Conservation (phyloP, 2,329 filamentous ascomycete genomes). For the Kalmusia sp. region DNA sequence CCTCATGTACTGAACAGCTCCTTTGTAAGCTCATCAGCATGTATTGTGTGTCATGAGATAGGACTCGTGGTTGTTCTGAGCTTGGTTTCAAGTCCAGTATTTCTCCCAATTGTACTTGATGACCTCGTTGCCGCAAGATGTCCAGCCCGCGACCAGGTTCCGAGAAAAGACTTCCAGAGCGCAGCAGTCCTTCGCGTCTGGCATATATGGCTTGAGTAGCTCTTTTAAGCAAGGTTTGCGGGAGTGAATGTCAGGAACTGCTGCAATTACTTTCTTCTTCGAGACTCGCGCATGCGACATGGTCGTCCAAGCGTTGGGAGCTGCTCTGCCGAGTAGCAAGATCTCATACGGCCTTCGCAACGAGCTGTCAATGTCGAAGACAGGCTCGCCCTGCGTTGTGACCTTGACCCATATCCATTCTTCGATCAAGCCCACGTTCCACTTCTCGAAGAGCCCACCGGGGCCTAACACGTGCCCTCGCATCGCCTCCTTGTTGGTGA, state of each 20-base stretch:
- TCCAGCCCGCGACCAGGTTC: slow-evolving; percentile 77
- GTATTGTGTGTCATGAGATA: too few relatives aligned
- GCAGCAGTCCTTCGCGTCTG: slow-evolving; percentile 52
- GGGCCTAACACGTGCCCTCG: slow-evolving; percentile 62
- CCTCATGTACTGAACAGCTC: slow-evolving; percentile 1
- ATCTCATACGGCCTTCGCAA: slow-evolving; percentile 83
- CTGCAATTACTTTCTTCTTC: slow-evolving; percentile 66
- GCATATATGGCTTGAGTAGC: slow-evolving; percentile 65
- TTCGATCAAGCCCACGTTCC: slow-evolving; percentile 69
- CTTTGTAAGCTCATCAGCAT: too few relatives aligned
- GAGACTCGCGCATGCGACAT: slow-evolving; percentile 37
- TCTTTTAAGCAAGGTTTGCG: slow-evolving; percentile 75
- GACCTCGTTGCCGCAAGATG: slow-evolving; percentile 78
- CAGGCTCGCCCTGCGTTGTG: slow-evolving; percentile 68
- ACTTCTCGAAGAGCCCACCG: slow-evolving; percentile 68
- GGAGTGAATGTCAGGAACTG: slow-evolving; percentile 78
- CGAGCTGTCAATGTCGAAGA: slow-evolving; percentile 64
- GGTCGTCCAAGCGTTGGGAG: slow-evolving; percentile 31
- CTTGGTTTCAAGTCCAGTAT: slow-evolving; percentile 52
- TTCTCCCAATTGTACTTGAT: slow-evolving; percentile 70
- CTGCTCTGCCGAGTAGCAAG: slow-evolving; percentile 64
- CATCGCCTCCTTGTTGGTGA: slow-evolving; percentile 73
- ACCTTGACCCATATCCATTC: slow-evolving; percentile 85
- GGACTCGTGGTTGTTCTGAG: not conserved
- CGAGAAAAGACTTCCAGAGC: slow-evolving; percentile 81